Percentiles rank a stretch among this genome's conserved stretches.
phyloP scores from a whole-genome alignment of 179 eudicot genomes.

The Carnegiea gigantea region DNA sequence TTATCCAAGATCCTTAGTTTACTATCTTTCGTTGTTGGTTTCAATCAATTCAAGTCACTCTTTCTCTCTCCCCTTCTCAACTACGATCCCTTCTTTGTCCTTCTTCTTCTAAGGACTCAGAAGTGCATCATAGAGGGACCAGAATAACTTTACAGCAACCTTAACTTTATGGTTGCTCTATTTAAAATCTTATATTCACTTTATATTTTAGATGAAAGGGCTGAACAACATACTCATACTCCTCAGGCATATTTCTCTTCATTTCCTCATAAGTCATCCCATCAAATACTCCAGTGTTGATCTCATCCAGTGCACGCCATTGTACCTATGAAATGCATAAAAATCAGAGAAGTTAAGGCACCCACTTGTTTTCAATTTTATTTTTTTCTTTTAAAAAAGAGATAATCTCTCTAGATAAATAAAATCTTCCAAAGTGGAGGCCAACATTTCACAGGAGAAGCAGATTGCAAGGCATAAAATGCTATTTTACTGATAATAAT shows the following conservation, averaged over 20 bases:
- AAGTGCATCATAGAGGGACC: no score
- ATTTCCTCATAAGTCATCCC: constrained; percentile 97
- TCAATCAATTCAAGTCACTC: no score
- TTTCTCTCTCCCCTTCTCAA: no score
- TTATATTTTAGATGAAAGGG: not conserved
- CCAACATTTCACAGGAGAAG: not conserved
- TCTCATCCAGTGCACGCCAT: constrained; percentile 99
- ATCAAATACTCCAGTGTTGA: constrained; percentile 95
- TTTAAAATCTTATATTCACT: not conserved
- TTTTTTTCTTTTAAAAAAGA: no score
- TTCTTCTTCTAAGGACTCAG: no score
- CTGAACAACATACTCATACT: constrained; percentile 65
- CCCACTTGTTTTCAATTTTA: not conserved
- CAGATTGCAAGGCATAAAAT: not conserved
- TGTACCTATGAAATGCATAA: constrained; percentile 57
- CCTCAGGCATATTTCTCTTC: constrained; percentile 95
- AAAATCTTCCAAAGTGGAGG: not conserved
- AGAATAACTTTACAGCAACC: not conserved
- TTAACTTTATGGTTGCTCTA: not conserved
- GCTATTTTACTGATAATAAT: not conserved
- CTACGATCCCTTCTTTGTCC: no score
- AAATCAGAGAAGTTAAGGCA: not conserved
- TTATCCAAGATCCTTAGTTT: no score
- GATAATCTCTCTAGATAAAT: not conserved
- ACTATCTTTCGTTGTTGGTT: no score